Evolutionary conservation across 768 basidiomycete species (phyloP), one percentile per base, ranked within the genome.

Genomic region (Auriscalpium orientale): DNA sequence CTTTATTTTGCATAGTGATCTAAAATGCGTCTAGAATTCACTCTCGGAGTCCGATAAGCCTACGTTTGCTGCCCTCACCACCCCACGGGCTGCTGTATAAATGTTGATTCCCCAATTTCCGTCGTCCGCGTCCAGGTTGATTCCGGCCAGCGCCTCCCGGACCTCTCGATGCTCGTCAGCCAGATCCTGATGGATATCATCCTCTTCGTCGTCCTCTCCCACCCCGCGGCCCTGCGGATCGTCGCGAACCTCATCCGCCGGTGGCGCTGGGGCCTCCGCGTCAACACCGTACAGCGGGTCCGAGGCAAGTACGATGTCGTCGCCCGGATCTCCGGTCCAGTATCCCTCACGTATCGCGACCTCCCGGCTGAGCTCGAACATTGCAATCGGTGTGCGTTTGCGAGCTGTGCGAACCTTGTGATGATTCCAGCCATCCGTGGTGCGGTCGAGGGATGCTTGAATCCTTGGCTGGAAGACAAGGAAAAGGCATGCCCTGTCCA

Each of bases 401-500:
- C 47, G 36, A 9, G 52, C 67, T 1, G 68, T 68, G 0, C 67
- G 58, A 2, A 70, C 34, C 15, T 56, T 51, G 58, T 70, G 68
- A 15, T 56, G 45, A 48, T 70, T 69, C 69, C 66, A 69, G 0
- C 66, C 66, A 2, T 51, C 12, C 2, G 8, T 16, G 4, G 68
- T 64, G 18, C 61, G 56, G 38, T 68, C 58, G 9, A 70, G 63
- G 8, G 62, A 66, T 9, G 43, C 52, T 54, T 70, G 69, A 15
- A 70, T 67, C 9, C 65, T 58, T 11, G 64, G 62, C 16, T 68
- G 69, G 55, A 57, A 70, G 1, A 70, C 66, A 2, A 70, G 44
- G 46, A 54, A 68, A 1, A 69, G 58, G 20, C 53, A 60, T 12
- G 68, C 47, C 2, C 62, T 57, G 45, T 70, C 13, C 3, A 43